Evolutionary conservation across 1,284 basidiomycete genomes (phyloP).

Genomic region (Porogramme epimiltina): DNA sequence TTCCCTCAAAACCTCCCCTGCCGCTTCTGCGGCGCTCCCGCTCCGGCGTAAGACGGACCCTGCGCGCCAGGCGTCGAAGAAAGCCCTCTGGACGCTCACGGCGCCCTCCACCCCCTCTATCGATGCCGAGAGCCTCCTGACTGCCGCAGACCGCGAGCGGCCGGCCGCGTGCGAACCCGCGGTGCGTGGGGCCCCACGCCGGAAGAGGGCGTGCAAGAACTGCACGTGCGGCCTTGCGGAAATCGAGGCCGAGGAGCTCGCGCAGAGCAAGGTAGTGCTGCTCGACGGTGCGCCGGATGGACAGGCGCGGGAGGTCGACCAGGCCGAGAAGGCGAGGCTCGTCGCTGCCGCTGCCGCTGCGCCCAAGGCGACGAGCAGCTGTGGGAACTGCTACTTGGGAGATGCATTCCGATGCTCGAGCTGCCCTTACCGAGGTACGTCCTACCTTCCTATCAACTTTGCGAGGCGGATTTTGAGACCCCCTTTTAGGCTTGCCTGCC

Average conservation of each 20-base stretch:
- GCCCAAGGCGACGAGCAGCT: constrained; percentile 90
- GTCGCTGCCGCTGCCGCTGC: constrained; percentile 65
- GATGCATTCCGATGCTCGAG: constrained; percentile 96
- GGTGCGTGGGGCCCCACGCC: constrained; percentile 50
- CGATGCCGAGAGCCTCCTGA: constrained; percentile 77
- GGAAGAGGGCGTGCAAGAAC: constrained; percentile 91
- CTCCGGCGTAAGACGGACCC: constrained; percentile 54
- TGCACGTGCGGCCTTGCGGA: constrained; percentile 95
- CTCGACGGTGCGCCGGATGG: constrained; percentile 62
- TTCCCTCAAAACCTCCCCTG: constrained; percentile 35
- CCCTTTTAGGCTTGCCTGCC: constrained; percentile 79
- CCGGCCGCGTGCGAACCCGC: constrained; percentile 72
- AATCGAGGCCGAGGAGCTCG: constrained; percentile 79
- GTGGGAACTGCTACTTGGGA: constrained; percentile 97
- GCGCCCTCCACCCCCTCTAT: constrained; percentile 65
- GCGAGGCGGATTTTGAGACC: constrained; percentile 7
- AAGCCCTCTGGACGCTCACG: constrained; percentile 77
- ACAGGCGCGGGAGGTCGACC: constrained; percentile 62
- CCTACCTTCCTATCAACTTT: not conserved
- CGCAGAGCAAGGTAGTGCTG: constrained; percentile 61
- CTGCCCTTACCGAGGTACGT: constrained; percentile 92
- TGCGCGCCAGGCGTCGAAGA: constrained; percentile 67
- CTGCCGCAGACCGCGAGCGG: constrained; percentile 69
- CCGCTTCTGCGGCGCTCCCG: constrained; percentile 42
- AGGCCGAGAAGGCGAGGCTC: constrained; percentile 65